These are phyloP conservation scores for Kodamaea sp. DNA, from an alignment of 1,139 yeast species.

Conservation along the genomic window DNA sequence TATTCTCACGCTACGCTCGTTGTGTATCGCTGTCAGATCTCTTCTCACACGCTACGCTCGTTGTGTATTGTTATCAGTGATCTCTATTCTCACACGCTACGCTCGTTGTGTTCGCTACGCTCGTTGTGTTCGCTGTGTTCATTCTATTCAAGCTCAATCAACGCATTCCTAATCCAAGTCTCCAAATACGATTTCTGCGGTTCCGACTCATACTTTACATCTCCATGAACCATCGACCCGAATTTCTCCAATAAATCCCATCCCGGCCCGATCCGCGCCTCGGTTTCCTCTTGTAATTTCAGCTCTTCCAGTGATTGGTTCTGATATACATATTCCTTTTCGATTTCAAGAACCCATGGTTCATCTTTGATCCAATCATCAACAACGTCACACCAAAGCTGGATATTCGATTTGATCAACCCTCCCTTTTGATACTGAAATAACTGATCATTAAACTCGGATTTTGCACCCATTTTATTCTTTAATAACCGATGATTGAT, in stretches of 20 bases:
- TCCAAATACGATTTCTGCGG: constrained; percentile 30
- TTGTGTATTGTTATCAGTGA: too few species aligned
- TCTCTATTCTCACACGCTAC: too few species aligned
- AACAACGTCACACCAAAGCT: constrained; percentile 50
- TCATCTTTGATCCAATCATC: constrained; percentile 51
- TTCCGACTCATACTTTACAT: constrained; percentile 25
- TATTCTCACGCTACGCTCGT: too few species aligned
- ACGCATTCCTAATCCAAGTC: constrained; percentile 25
- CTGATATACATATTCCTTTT: constrained; percentile 37
- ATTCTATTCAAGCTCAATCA: constrained; percentile 1
- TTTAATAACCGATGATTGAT: constrained; percentile 48
- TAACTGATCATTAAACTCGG: constrained; percentile 47
- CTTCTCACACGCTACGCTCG: too few species aligned
- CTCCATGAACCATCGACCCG: constrained; percentile 39
- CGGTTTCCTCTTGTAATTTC: constrained; percentile 23
- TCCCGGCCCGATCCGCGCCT: constrained; percentile 32
- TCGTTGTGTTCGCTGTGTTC: too few species aligned
- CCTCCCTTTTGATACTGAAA: constrained; percentile 54
- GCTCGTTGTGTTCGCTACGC: too few species aligned
- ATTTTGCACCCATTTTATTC: constrained; percentile 46
- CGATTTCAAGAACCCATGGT: constrained; percentile 51
- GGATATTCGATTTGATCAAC: constrained; percentile 42
- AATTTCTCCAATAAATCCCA: constrained; percentile 29
- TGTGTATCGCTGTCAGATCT: too few species aligned
- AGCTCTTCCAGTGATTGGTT: constrained; percentile 20